Evolutionary conservation across 2,329 filamentous ascomycete species (phyloP).

Genomic region (Gaeumannomyces tritici): DNA sequence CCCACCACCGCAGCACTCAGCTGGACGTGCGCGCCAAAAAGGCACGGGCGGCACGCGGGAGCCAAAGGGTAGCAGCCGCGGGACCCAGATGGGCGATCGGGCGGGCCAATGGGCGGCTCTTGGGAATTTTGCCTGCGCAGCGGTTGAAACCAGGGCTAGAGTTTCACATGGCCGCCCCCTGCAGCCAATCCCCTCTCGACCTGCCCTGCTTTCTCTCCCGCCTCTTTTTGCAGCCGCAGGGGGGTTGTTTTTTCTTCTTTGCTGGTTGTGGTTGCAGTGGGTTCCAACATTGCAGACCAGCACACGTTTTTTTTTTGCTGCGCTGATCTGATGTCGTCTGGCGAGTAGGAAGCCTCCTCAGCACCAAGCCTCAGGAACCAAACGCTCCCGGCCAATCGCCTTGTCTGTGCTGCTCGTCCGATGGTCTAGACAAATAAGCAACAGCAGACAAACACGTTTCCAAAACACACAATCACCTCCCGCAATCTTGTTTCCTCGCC

Average conservation of each 20-base stretch:
- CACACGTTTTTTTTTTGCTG: no score
- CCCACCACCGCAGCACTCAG: background rate
- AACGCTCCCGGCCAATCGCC: background rate
- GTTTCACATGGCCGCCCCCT: background rate
- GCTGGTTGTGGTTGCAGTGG: background rate
- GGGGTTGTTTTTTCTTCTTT: background rate
- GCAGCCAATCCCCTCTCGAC: background rate
- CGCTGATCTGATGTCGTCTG: background rate
- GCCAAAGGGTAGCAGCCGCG: background rate
- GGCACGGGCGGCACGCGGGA: background rate
- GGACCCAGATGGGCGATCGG: background rate
- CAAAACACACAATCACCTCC: background rate
- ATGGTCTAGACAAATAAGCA: background rate
- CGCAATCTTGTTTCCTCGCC: background rate
- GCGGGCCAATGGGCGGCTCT: background rate
- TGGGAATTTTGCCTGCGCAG: background rate
- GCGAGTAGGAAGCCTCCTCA: background rate
- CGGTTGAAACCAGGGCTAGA: background rate
- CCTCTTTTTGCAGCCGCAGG: background rate
- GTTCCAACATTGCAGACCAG: no score
- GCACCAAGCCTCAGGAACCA: background rate
- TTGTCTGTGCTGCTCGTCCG: background rate
- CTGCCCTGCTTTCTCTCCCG: no score
- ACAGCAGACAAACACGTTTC: background rate
- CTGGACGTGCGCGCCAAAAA: background rate